These are phyloP conservation scores for Eremochloa ophiuroides DNA, from an alignment of 176 grass and related monocot species.

Conservation along the genomic window DNA sequence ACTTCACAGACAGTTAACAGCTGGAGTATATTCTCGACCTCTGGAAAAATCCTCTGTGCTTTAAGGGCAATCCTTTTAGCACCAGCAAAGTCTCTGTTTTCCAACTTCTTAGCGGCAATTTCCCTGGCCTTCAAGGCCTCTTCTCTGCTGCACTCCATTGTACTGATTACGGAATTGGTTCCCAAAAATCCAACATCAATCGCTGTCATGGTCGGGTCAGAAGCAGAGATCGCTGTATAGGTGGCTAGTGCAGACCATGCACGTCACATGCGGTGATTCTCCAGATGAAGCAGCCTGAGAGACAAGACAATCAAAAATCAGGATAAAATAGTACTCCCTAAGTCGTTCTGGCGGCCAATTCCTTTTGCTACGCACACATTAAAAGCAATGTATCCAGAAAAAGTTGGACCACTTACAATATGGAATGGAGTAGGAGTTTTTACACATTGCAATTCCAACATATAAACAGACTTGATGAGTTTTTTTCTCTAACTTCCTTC, in stretches of 20 bases:
- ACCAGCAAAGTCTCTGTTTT: conserved; percentile 56
- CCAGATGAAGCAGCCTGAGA: background rate
- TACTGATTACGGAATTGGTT: background rate
- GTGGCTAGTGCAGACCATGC: background rate
- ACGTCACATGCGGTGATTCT: background rate
- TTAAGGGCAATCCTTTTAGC: conserved; percentile 69
- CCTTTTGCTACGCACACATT: too few relatives aligned
- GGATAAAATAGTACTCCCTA: background rate
- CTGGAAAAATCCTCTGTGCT: conserved; percentile 70
- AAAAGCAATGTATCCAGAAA: too few relatives aligned
- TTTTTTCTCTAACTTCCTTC: background rate
- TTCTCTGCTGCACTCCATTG: conserved; percentile 57
- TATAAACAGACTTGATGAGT: background rate
- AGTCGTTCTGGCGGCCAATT: too few relatives aligned
- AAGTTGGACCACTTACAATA: too few relatives aligned
- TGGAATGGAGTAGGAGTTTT: background rate
- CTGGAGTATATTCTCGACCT: conserved; percentile 67
- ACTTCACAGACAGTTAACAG: conserved; percentile 75
- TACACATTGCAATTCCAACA: background rate
- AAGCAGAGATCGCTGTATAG: background rate
- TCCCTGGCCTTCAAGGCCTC: conserved; percentile 77
- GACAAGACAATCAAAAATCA: conserved; percentile 11
- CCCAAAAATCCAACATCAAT: background rate
- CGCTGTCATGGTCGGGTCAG: background rate
- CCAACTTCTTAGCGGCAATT: conserved; percentile 65